Evolutionary conservation across 139 green algal genomes (phyloP).

Genomic region (Nannochloris sp.): DNA sequence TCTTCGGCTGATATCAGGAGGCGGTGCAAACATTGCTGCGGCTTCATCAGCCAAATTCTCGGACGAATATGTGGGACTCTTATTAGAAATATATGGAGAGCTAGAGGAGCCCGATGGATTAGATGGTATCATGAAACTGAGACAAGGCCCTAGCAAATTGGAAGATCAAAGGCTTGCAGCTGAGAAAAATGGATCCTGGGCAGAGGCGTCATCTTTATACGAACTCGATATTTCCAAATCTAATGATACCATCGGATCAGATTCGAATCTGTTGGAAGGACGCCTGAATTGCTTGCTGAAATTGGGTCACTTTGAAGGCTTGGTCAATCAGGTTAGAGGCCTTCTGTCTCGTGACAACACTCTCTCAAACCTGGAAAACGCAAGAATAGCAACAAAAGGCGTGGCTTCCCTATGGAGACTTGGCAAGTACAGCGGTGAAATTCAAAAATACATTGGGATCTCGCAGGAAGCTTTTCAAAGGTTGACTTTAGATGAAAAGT

Average conservation of each 20-base stretch:
- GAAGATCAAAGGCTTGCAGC: slow-evolving; percentile 56
- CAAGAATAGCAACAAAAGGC: slow-evolving; percentile 52
- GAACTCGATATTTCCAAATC: slow-evolving; percentile 41
- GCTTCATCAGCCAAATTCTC: slow-evolving; percentile 33
- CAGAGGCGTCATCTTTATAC: slow-evolving; percentile 74
- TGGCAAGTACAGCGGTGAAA: slow-evolving; percentile 44
- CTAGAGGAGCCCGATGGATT: slow-evolving; percentile 90
- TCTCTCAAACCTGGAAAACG: neutral
- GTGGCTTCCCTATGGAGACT: slow-evolving; percentile 17
- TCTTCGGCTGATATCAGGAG: slow-evolving; percentile 46
- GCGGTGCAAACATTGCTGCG: slow-evolving; percentile 62
- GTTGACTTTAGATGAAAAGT: slow-evolving; percentile 36
- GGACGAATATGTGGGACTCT: slow-evolving; percentile 67
- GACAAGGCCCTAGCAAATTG: slow-evolving; percentile 39
- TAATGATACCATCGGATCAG: neutral
- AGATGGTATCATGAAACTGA: slow-evolving; percentile 59
- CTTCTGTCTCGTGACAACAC: slow-evolving; percentile 10
- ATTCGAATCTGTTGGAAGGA: slow-evolving; percentile 18
- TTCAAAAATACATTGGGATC: slow-evolving; percentile 50
- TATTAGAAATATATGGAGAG: slow-evolving; percentile 72
- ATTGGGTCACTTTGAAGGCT: slow-evolving; percentile 66
- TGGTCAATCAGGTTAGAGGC: slow-evolving; percentile 65
- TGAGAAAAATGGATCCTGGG: slow-evolving; percentile 82
- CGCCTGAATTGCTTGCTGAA: slow-evolving; percentile 59
- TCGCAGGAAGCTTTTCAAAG: neutral